A percentile compares a stretch with the other conserved stretches of the same genome.
Conservation (phyloP, 371 early-diverging fungal species). For the Batrachochytrium dendrobatidis region DNA sequence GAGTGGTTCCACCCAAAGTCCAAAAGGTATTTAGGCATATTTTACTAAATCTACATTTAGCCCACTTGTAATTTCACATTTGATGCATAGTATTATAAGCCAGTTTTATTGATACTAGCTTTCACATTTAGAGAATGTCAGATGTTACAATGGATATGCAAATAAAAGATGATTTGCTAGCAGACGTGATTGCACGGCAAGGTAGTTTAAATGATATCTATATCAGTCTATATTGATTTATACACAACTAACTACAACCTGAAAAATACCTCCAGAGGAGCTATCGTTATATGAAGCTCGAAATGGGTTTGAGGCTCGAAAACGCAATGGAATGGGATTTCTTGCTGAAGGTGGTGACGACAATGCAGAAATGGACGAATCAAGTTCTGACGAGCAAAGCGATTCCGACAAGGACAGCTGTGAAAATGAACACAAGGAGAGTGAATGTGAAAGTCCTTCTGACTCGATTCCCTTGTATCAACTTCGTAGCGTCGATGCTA, state of each 20-base stretch:
- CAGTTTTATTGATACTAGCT: neutral
- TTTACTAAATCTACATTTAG: neutral
- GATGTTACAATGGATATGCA: conserved; percentile 12
- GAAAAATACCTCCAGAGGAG: neutral
- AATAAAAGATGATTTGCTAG: conserved; percentile 7
- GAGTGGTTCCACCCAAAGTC: conserved; percentile 5
- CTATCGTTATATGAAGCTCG: neutral
- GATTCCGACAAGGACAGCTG: too few relatives aligned
- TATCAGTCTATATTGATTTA: neutral
- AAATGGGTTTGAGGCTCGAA: neutral
- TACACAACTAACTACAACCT: neutral
- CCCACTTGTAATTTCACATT: neutral
- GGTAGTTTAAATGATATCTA: neutral
- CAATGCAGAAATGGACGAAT: neutral
- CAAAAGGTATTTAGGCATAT: conserved; percentile 3
- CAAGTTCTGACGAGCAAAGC: too few relatives aligned
- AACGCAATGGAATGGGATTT: neutral
- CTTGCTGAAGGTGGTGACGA: neutral
- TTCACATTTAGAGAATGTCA: conserved; percentile 2
- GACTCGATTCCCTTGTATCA: too few relatives aligned
- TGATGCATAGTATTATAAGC: neutral
- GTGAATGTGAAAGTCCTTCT: too few relatives aligned
- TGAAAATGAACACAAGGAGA: too few relatives aligned
- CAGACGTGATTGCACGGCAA: conserved; percentile 11
- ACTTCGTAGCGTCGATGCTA: too few relatives aligned